Base-by-base conservation (phyloP, 1,284 basidiomycete genomes). In the Cryptococcus sp. region DNA sequence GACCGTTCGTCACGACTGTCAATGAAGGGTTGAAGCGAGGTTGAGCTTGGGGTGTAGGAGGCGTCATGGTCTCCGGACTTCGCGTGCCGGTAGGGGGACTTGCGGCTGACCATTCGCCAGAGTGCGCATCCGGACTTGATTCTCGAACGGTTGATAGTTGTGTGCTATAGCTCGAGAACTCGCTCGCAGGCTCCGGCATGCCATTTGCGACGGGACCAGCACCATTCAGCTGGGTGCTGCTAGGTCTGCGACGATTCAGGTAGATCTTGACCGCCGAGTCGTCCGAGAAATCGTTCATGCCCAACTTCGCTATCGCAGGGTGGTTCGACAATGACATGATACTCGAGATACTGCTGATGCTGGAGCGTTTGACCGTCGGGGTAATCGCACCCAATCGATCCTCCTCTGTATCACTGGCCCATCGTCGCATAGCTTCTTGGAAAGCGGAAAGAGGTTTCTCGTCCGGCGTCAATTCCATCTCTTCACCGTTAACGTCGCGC, bases 221-320 rank as follows among this genome's bases (percentile, higher is more conserved):
- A 17, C 52, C 46, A 23, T 49, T 53, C 19, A 61, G 50, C 61
- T 38, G 65, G 50, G 40, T 70, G 70, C 53, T 80, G 74, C 54
- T 66, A 8, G 62, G 66, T 46, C 79, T 70, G 5, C 73, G 67
- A 22, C 81, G 82, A 72, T 95, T 92, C 64, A 99, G 79, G 79
- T 95, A 98, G 76, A 98, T 91, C 78, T 97, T 98, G 78, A 98
- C 94, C 0, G 89, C 88, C 11, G 92, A 93, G 72, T 98, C 94
- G 65, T 99, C 95, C 54, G 90, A 91, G 74, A 94, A 99, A 75
- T 98, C 95, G 68, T 93, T 95, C 90, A 94, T 93, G 38, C 90
- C 87, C 39, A 97, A 80, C 68, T 91, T 90, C 68, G 87, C 88
- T 78, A 97, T 98, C 17, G 94, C 93, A 11, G 94, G 93, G 71